These are phyloP conservation scores for Penicillium soppii DNA, from an alignment of 495 filamentous ascomycete species.

Conservation along the genomic window DNA sequence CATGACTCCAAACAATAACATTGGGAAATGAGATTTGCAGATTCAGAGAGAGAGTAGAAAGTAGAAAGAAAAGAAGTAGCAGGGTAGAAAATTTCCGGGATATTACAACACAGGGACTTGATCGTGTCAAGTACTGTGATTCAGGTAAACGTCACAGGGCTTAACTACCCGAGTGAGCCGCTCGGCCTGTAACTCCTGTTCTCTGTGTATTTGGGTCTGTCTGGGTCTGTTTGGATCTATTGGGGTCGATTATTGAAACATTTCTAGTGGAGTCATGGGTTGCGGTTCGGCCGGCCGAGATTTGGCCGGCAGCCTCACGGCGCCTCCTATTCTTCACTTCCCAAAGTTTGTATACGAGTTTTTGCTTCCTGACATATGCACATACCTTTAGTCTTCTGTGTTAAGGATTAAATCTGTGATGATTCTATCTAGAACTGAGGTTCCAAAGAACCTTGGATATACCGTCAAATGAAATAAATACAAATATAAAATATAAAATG, in stretches of 20 bases:
- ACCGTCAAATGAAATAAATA: neutral
- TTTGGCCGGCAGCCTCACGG: constrained; percentile 6
- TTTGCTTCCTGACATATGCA: too few relatives aligned
- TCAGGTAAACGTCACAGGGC: neutral
- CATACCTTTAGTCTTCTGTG: too few relatives aligned
- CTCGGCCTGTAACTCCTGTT: neutral
- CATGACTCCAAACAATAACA: neutral
- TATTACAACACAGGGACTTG: neutral
- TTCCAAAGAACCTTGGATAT: neutral
- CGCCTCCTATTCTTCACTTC: neutral
- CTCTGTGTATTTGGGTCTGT: neutral
- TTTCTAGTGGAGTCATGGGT: neutral
- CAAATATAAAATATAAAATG: too few relatives aligned
- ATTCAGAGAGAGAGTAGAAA: too few relatives aligned
- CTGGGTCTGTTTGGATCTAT: too few relatives aligned
- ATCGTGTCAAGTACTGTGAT: neutral
- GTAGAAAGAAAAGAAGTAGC: neutral
- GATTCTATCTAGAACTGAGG: neutral
- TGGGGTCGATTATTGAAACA: too few relatives aligned
- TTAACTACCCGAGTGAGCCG: neutral
- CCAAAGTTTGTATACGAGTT: too few relatives aligned
- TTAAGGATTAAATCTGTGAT: too few relatives aligned
- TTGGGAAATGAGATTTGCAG: too few relatives aligned
- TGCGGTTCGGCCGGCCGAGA: constrained; percentile 23
- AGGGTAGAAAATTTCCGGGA: neutral